phyloP scores from a whole-genome alignment of 805 yeast species.

The Zygotorulaspora florentina region DNA sequence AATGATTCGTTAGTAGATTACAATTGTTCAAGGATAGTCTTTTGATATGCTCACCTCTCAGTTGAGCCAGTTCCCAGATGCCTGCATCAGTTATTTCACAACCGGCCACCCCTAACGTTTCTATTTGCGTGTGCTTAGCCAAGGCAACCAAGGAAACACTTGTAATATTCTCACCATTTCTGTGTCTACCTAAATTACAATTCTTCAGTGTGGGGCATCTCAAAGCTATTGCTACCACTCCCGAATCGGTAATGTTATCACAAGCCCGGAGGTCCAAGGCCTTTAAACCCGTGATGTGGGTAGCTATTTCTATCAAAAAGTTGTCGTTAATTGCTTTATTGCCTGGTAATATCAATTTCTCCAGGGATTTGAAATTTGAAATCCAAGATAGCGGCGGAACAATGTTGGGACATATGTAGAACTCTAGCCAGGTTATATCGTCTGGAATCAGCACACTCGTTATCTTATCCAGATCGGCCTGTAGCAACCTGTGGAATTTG shows the following conservation, averaged over 20 bases:
- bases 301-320: conserved; percentile 49
- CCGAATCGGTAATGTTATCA: conserved; percentile 68
- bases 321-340: conserved; percentile 57
- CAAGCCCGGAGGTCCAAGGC: conserved; percentile 81
- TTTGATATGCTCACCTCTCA: conserved; percentile 47
- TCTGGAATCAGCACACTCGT: conserved; percentile 42
- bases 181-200: conserved; percentile 79
- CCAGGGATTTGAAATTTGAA: conserved; percentile 37
- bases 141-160: conserved; percentile 62
- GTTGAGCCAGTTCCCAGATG: conserved; percentile 72
- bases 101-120: conserved; percentile 86
- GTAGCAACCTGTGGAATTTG: conserved; percentile 54
- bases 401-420: conserved; percentile 75
- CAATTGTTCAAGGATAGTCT: conserved; percentile 78
- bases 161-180: conserved; percentile 61
- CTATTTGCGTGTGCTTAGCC: conserved; percentile 51
- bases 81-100: conserved; percentile 72
- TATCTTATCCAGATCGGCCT: conserved; percentile 49
- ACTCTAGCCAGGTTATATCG: conserved; percentile 62
- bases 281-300: conserved; percentile 53
- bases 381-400: conserved; percentile 52
- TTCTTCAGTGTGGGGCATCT: conserved; percentile 52
- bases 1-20: conserved; percentile 49
- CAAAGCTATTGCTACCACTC: conserved; percentile 62
- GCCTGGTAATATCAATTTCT: conserved; percentile 61